Conservation (phyloP, 2,329 filamentous ascomycete genomes). For the Exophiala alcalophila region DNA sequence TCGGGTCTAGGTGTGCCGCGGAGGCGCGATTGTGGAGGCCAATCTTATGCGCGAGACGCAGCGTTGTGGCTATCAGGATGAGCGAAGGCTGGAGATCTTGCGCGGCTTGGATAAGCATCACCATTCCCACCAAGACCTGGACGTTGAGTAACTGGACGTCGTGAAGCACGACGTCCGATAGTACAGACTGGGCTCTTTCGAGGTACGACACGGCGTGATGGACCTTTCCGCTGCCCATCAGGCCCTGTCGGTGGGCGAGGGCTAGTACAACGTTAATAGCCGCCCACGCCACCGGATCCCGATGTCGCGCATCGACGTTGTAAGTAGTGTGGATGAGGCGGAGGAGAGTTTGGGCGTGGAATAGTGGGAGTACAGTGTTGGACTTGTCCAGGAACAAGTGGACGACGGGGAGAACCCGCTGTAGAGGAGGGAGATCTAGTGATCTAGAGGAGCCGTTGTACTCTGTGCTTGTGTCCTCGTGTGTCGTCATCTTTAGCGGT, state of each 20-base stretch:
- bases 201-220: slow-evolving; percentile 28
- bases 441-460: background rate
- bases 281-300: slow-evolving; percentile 32
- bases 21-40: slow-evolving; percentile 27
- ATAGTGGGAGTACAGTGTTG: slow-evolving; percentile 23
- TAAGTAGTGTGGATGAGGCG: slow-evolving; percentile 14
- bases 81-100: slow-evolving; percentile 32
- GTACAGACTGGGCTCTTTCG: slow-evolving; percentile 33
- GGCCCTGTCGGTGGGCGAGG: slow-evolving; percentile 28
- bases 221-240: background rate
- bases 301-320: slow-evolving; percentile 3
- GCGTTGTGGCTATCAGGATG: slow-evolving; percentile 31
- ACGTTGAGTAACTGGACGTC: slow-evolving; percentile 33
- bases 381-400: slow-evolving; percentile 15
- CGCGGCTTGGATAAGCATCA: slow-evolving; percentile 32
- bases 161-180: slow-evolving; percentile 31
- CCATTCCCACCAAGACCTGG: slow-evolving; percentile 35
- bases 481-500: background rate
- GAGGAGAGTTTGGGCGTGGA: slow-evolving; percentile 14
- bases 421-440: slow-evolving; percentile 14
- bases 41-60: slow-evolving; percentile 24
- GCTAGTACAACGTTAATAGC: slow-evolving; percentile 35
- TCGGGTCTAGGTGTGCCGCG: slow-evolving; percentile 20
- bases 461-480: slow-evolving; percentile 5
- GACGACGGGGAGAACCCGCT: slow-evolving; percentile 14